Conservation (phyloP, 139 green algal genomes). For the Chlamydomonas eustigma region DNA sequence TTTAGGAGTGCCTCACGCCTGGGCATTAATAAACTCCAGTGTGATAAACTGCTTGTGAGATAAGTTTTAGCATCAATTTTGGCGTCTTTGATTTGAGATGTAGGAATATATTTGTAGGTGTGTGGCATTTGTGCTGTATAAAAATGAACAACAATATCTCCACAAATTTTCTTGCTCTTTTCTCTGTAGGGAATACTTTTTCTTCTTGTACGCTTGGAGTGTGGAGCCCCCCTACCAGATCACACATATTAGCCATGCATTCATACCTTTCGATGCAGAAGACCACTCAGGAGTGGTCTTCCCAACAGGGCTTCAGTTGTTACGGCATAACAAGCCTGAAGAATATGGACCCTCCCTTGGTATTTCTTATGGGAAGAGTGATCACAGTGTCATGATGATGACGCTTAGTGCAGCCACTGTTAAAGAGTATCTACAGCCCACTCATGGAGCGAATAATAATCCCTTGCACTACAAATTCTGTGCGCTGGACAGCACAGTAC, state of each 20-base stretch:
- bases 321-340: background rate
- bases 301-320: background rate
- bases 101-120: too few species aligned
- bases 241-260: slow-evolving; percentile 4
- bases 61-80: too few species aligned
- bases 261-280: background rate
- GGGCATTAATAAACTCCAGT: background rate
- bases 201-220: slow-evolving; percentile 7
- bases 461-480: slow-evolving; percentile 10
- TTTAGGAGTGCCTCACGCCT: background rate
- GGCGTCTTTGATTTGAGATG: background rate
- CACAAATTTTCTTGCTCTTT: background rate
- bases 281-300: slow-evolving; percentile 1
- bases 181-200: slow-evolving; percentile 5
- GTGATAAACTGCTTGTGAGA: background rate
- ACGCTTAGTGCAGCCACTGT: background rate
- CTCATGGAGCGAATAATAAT: background rate
- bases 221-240: background rate
- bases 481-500: background rate
- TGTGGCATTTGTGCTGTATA: too few species aligned
- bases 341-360: background rate
- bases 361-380: background rate
- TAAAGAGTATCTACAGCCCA: background rate
- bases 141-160: background rate
- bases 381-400: background rate